Base-by-base conservation (phyloP, 352 stramenopile genomes). In the Globisporangium carolinianum region DNA sequence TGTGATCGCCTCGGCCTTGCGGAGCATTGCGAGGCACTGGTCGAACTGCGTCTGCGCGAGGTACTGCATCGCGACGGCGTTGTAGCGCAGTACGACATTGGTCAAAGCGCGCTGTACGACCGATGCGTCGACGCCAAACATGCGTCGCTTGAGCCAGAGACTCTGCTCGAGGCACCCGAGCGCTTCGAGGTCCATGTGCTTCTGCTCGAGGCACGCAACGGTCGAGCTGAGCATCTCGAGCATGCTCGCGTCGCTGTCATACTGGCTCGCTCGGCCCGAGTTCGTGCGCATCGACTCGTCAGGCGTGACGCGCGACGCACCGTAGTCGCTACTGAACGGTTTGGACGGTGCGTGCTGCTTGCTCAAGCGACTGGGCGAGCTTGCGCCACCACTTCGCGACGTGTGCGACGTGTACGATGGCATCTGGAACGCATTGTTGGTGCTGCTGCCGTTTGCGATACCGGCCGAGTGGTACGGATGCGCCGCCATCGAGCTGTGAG, bases 41-140 rank as follows among this genome's bases (percentile, higher is more conserved):
- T 86, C 76, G 50, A 86, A 86, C 35, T 86, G 69, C 7, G 68
- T 67, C 8, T 72, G 52, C 0, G 68, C 65, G 3, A 92, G 57
- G 53, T 76, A 85, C 51, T 86, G 69, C 80, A 92, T 89, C n/a
- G 83, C 83, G 10, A 88, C 58, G 17, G 79, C 75, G 60, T 90
- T 92, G 68, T 88, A 89, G 38, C 78, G 77, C 41, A 88, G 58
- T 51, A 92, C 72, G 49, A 92, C 76, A 1, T 90, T 78, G 18
- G 76, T 69, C 6, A 90, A 66, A 9, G 76, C 67, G 35, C 68
- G 71, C 18, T 75, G 71, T 7, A 92, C 79, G 18, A 76, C 69
- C 3, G 70, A 65, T 57, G 76, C 84, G 11, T 79, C 75, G 36
- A 82, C 62, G 3, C 83, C 83, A 51, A 91, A 86, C 77, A 93